Evolutionary conservation across 2,329 filamentous ascomycete species (phyloP).

Genomic region (Trichoderma sp.): DNA sequence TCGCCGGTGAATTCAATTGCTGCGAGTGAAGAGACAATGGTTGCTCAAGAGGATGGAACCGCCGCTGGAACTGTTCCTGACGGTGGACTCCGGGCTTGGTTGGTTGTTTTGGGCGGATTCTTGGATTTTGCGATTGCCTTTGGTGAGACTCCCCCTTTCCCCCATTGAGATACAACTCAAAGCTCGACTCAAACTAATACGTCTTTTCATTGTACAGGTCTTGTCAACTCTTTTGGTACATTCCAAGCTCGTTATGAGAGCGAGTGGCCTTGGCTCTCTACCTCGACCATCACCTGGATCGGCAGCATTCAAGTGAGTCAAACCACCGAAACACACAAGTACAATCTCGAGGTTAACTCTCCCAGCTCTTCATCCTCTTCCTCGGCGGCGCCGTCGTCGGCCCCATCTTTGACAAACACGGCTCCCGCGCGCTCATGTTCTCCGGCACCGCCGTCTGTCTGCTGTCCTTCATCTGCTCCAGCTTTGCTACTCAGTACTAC

Average conservation of each 20-base stretch:
- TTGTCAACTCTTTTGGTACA: constrained; percentile 53
- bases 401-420: constrained; percentile 45
- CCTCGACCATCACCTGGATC: constrained; percentile 47
- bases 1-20: constrained; percentile 10
- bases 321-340: no score
- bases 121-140: constrained; percentile 37
- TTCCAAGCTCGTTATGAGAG: constrained; percentile 56
- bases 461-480: constrained; percentile 43
- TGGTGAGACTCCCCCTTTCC: constrained; percentile 32
- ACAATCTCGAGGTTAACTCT: no score
- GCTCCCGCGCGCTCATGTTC: constrained; percentile 42
- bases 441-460: constrained; percentile 43
- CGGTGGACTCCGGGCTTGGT: constrained; percentile 38
- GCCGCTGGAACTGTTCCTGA: constrained; percentile 31
- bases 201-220: constrained; percentile 29
- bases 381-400: constrained; percentile 45
- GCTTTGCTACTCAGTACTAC: constrained; percentile 40
- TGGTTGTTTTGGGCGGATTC: constrained; percentile 40
- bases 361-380: constrained; percentile 44
- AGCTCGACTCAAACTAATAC: neutral
- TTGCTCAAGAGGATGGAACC: neutral
- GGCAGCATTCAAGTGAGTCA: constrained; percentile 39
- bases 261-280: constrained; percentile 39
- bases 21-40: neutral
- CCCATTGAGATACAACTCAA: neutral